A percentile compares a stretch with the other conserved stretches of the same genome.
Evolutionary conservation across 208 protist genomes (phyloP).

Genomic region (Crithidia expoeki): DNA sequence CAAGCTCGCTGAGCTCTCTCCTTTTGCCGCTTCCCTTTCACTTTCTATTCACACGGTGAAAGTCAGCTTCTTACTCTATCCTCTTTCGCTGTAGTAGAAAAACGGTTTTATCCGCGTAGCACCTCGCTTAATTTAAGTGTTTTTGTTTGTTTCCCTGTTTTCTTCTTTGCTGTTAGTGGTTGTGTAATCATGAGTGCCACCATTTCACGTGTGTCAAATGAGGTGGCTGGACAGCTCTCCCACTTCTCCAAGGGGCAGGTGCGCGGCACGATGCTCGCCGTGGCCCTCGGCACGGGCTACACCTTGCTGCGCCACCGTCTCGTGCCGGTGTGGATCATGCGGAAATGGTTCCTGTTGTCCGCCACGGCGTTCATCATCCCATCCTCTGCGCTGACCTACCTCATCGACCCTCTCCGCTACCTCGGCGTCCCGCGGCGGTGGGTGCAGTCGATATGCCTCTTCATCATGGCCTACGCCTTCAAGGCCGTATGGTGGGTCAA

Average conservation of each 20-base stretch:
- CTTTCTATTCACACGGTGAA: no score
- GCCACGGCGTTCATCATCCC: constrained; percentile 39
- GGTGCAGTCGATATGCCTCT: constrained; percentile 33
- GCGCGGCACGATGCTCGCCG: constrained; percentile 25
- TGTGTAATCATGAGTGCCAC: constrained; percentile 5
- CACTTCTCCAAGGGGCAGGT: constrained; percentile 12
- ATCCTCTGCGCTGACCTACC: constrained; percentile 31
- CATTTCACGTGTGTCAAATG: background rate
- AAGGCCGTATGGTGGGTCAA: constrained; percentile 41
- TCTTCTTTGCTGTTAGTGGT: background rate
- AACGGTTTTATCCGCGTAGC: background rate
- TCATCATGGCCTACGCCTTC: constrained; percentile 36
- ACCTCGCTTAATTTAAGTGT: background rate
- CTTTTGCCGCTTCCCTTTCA: no score
- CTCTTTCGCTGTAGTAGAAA: no score
- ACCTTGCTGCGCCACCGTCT: constrained; percentile 37
- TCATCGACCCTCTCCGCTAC: constrained; percentile 47
- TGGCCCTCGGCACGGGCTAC: constrained; percentile 41
- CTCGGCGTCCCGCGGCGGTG: constrained; percentile 39
- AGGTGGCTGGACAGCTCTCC: constrained; percentile 2
- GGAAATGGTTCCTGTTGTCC: constrained; percentile 50
- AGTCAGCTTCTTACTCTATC: no score
- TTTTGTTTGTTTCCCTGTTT: background rate
- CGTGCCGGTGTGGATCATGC: constrained; percentile 43
- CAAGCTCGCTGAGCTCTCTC: no score